Percentiles rank a stretch among this genome's conserved stretches.
phyloP scores from a whole-genome alignment of 768 basidiomycete species.

The Tephrocybe sp. region DNA sequence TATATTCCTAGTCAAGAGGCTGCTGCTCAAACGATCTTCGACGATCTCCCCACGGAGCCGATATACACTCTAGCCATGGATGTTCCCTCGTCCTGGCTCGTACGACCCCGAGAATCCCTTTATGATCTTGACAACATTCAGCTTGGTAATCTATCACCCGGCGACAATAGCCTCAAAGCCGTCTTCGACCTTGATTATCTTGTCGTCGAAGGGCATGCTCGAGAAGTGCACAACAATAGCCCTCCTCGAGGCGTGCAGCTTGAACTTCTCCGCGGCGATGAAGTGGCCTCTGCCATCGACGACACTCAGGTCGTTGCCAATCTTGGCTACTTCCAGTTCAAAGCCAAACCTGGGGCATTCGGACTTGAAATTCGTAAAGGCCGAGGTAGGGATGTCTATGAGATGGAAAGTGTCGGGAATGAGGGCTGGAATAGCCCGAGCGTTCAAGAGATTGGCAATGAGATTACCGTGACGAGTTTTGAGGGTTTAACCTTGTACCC shows the following conservation, averaged over 20 bases:
- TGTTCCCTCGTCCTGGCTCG: slow-evolving; percentile 89
- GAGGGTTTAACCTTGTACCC: slow-evolving; percentile 91
- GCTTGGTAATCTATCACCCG: slow-evolving; percentile 59
- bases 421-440: slow-evolving; percentile 84
- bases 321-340: slow-evolving; percentile 95
- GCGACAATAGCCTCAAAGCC: slow-evolving; percentile 69
- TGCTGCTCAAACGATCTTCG: slow-evolving; percentile 61
- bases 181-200: slow-evolving; percentile 89
- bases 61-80: slow-evolving; percentile 96
- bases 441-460: slow-evolving; percentile 66
- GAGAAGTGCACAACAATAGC: slow-evolving; percentile 60
- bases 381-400: slow-evolving; percentile 76
- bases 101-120: slow-evolving; percentile 81
- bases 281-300: slow-evolving; percentile 52
- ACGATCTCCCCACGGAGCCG: slow-evolving; percentile 75
- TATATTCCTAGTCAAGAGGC: slow-evolving; percentile 51
- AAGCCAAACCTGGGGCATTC: slow-evolving; percentile 88
- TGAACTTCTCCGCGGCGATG: slow-evolving; percentile 55
- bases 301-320: slow-evolving; percentile 95
- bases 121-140: slow-evolving; percentile 98
- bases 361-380: slow-evolving; percentile 81
- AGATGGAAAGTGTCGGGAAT: slow-evolving; percentile 83
- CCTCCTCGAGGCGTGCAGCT: slow-evolving; percentile 93
- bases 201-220: slow-evolving; percentile 92
- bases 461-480: slow-evolving; percentile 84